These are phyloP conservation scores for Zymoseptoria pseudotritici DNA, from an alignment of 2,329 filamentous ascomycete genomes.

Conservation along the genomic window DNA sequence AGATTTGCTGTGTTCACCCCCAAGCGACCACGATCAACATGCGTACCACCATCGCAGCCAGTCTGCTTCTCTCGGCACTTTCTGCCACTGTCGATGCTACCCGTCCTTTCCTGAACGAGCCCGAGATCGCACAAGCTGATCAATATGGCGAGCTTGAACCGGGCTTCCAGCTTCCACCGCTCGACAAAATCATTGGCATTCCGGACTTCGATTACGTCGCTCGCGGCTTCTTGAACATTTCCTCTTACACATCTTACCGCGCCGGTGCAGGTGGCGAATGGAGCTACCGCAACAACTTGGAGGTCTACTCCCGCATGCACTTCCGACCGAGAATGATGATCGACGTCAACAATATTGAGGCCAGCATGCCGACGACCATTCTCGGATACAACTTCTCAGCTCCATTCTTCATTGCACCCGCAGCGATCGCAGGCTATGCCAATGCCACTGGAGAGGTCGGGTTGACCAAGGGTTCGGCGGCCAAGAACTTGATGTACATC, in stretches of 20 bases:
- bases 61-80: neutral
- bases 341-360: conserved; percentile 20
- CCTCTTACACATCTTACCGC: conserved; percentile 22
- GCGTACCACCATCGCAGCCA: neutral
- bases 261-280: conserved; percentile 23
- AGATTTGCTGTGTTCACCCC: neutral
- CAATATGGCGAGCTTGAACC: conserved; percentile 10
- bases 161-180: conserved; percentile 6
- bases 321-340: conserved; percentile 16
- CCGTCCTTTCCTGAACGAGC: conserved; percentile 10
- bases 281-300: conserved; percentile 24
- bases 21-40: neutral
- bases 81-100: conserved; percentile 10
- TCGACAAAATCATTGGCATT: conserved; percentile 17
- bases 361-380: conserved; percentile 61
- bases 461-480: conserved; percentile 44
- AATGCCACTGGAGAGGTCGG: conserved; percentile 37
- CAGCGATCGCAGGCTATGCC: conserved; percentile 85
- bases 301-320: conserved; percentile 19
- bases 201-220: conserved; percentile 14
- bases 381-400: conserved; percentile 73
- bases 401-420: conserved; percentile 86
- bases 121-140: conserved; percentile 11
- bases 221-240: conserved; percentile 9
- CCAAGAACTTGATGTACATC: conserved; percentile 46